These are phyloP conservation scores for Echeveria elegans DNA, from an alignment of 164 flowering plant species.

Conservation along the genomic window DNA sequence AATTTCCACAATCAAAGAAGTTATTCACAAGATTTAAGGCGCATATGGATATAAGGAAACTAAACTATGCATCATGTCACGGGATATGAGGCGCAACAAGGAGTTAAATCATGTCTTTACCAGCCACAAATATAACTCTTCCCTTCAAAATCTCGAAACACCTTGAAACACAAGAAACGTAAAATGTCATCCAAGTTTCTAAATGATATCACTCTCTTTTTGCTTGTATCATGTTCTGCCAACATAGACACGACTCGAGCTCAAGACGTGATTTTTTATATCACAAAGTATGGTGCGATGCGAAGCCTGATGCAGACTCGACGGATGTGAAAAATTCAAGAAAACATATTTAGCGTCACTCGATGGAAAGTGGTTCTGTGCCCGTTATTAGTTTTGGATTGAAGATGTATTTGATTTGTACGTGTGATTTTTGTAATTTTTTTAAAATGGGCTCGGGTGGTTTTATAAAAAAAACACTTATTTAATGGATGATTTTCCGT, in stretches of 20 bases:
- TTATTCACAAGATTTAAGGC: neutral
- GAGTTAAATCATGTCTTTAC: neutral
- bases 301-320: slow-evolving; percentile 5
- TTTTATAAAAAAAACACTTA: no score
- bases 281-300: slow-evolving; percentile 9
- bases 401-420: neutral
- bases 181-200: slow-evolving; percentile 4
- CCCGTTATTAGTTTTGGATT: neutral
- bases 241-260: neutral
- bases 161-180: neutral
- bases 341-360: neutral
- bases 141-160: neutral
- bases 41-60: neutral
- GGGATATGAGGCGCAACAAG: neutral
- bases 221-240: neutral
- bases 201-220: neutral
- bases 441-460: no score
- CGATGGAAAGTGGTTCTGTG: no score
- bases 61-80: neutral
- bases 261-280: slow-evolving; percentile 3
- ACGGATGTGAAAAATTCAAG: neutral
- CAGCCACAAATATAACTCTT: neutral
- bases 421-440: no score
- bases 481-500: no score
- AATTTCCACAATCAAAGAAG: neutral